These are phyloP conservation scores for Eimeria mitis DNA, from an alignment of 169 alveolate genomes.

Conservation along the genomic window DNA sequence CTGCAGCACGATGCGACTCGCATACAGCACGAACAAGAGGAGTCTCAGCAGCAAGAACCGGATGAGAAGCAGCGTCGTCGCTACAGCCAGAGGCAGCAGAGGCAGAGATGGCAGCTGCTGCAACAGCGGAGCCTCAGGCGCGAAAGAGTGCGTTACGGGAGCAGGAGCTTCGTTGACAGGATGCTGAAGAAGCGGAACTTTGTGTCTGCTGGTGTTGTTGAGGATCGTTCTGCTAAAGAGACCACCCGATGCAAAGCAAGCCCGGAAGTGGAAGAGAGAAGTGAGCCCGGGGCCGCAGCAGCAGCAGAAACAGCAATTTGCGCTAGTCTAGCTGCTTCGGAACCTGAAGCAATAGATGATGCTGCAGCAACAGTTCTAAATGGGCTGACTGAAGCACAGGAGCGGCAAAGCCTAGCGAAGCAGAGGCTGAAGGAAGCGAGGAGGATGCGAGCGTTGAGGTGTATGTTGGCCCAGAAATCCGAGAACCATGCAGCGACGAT, in stretches of 20 bases:
- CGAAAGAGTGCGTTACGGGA: background rate
- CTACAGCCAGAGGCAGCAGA: constrained; percentile 27
- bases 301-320: background rate
- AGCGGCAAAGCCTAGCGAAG: background rate
- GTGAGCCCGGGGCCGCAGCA: background rate
- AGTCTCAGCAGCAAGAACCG: background rate
- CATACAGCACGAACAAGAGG: constrained; percentile 24
- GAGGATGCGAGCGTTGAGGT: constrained; percentile 57
- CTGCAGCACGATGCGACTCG: background rate
- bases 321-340: background rate
- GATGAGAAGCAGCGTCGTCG: background rate
- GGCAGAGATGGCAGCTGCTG: constrained; percentile 21
- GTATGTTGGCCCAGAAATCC: constrained; percentile 50
- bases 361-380: background rate
- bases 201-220: background rate
- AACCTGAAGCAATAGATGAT: background rate
- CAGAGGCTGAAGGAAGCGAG: constrained; percentile 10
- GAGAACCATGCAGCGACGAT: constrained; percentile 5
- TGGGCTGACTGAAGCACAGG: background rate
- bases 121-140: constrained; percentile 19
- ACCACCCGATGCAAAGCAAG: background rate
- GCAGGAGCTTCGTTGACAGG: background rate
- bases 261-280: background rate
- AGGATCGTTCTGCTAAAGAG: background rate
- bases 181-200: background rate